Evolutionary conservation across 2,329 filamentous ascomycete species (phyloP).

Genomic region (Blastomyces percursus): DNA sequence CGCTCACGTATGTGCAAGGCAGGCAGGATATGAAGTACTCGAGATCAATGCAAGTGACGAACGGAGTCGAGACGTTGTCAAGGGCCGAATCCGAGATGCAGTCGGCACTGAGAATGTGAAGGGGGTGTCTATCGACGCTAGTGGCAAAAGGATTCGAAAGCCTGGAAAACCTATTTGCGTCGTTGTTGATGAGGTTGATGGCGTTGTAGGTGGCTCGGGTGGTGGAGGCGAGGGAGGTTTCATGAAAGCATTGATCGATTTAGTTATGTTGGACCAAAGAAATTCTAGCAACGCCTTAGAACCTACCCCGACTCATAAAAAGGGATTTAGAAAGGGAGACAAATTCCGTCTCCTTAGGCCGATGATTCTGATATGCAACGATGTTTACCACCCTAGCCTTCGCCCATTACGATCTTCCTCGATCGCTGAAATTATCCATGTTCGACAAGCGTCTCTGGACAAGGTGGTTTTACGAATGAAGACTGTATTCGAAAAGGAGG

Average conservation of each 20-base stretch:
- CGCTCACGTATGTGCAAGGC: slow-evolving; percentile 87
- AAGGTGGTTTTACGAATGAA: slow-evolving; percentile 75
- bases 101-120: slow-evolving; percentile 92
- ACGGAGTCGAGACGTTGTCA: slow-evolving; percentile 77
- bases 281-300: slow-evolving; percentile 43
- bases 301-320: slow-evolving; percentile 27
- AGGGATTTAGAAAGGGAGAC: slow-evolving; percentile 62
- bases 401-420: slow-evolving; percentile 74
- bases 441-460: slow-evolving; percentile 78
- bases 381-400: slow-evolving; percentile 85
- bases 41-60: slow-evolving; percentile 99
- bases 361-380: slow-evolving; percentile 90
- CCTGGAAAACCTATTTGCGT: slow-evolving; percentile 81
- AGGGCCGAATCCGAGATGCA: slow-evolving; percentile 79
- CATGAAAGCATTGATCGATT: slow-evolving; percentile 84
- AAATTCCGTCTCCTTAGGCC: slow-evolving; percentile 79
- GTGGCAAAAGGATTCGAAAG: slow-evolving; percentile 48
- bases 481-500: slow-evolving; percentile 76
- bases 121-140: slow-evolving; percentile 42
- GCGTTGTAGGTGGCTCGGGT: slow-evolving; percentile 71
- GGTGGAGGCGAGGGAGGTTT: slow-evolving; percentile 76
- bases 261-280: slow-evolving; percentile 76
- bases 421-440: slow-evolving; percentile 80
- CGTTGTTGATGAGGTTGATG: slow-evolving; percentile 92
- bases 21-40: slow-evolving; percentile 91